Conservation (phyloP, 345 rosid genomes). For the Populus ilicifolia region DNA sequence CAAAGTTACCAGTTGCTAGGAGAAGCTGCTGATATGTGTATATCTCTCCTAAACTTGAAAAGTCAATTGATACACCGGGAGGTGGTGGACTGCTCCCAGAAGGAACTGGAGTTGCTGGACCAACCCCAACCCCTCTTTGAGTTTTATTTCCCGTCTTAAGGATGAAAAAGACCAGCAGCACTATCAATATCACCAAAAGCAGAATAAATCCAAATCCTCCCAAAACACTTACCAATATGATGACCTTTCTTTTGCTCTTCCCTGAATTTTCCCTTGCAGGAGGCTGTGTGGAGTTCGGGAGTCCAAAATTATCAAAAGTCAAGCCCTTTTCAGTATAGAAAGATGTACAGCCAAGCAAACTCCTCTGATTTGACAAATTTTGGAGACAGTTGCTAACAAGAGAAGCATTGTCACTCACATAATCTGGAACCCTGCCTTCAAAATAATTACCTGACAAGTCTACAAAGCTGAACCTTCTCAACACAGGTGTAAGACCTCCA, state of each 20-base stretch:
- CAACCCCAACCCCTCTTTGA: constrained; percentile 51
- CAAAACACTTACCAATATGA: constrained; percentile 58
- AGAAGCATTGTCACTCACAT: constrained; percentile 43
- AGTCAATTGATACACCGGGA: constrained; percentile 44
- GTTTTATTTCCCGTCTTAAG: constrained; percentile 39
- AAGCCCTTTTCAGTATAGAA: constrained; percentile 62
- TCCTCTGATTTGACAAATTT: constrained; percentile 53
- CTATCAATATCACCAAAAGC: constrained; percentile 35
- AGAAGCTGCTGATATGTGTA: constrained; percentile 75
- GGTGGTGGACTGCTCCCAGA: constrained; percentile 38
- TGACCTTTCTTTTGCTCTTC: constrained; percentile 38
- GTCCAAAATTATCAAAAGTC: constrained; percentile 78
- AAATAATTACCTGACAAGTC: constrained; percentile 79
- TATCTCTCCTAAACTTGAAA: constrained; percentile 68
- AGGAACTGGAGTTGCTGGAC: constrained; percentile 64
- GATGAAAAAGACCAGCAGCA: constrained; percentile 42
- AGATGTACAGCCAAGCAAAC: constrained; percentile 44
- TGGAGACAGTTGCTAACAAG: constrained; percentile 72
- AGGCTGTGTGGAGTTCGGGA: constrained; percentile 49
- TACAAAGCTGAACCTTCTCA: constrained; percentile 42
- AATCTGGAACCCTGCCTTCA: constrained; percentile 72
- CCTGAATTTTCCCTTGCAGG: constrained; percentile 28
- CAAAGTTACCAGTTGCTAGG: constrained; percentile 62
- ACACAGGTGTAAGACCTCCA: constrained; percentile 51
- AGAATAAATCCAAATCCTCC: constrained; percentile 60